Evolutionary conservation across 2,329 filamentous ascomycete genomes (phyloP).

Genomic region (Pseudogymnoascus pannorum): DNA sequence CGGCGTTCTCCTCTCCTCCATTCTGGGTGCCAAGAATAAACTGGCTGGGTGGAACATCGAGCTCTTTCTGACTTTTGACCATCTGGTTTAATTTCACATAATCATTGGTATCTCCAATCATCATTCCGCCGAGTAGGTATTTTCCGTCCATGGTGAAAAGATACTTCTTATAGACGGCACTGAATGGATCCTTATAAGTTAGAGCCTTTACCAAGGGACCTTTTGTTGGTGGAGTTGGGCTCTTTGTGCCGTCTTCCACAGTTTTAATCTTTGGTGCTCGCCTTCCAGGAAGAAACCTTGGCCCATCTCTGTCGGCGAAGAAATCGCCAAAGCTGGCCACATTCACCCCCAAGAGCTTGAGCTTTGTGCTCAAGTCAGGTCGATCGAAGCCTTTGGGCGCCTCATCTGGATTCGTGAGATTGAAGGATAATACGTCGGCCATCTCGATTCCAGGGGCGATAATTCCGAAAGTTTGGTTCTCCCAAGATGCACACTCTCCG

Average conservation of each 20-base stretch:
- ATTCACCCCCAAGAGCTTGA: conserved; percentile 83
- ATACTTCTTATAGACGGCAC: conserved; percentile 88
- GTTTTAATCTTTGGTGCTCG: conserved; percentile 42
- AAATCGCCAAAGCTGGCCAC: conserved; percentile 92
- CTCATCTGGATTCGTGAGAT: conserved; percentile 72
- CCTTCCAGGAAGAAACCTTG: conserved; percentile 62
- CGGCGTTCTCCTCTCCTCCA: conserved; percentile 64
- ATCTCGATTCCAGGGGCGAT: conserved; percentile 89
- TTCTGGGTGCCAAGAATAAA: conserved; percentile 75
- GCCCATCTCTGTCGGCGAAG: conserved; percentile 81
- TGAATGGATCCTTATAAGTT: conserved; percentile 83
- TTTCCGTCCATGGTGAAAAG: conserved; percentile 85
- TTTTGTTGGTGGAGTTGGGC: conserved; percentile 41
- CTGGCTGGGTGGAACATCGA: conserved; percentile 72
- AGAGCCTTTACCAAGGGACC: conserved; percentile 62
- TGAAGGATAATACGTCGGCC: conserved; percentile 87
- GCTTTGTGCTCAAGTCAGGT: conserved; percentile 83
- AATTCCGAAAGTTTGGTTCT: conserved; percentile 77
- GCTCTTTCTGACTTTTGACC: conserved; percentile 73
- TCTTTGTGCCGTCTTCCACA: conserved; percentile 40
- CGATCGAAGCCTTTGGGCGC: conserved; percentile 53
- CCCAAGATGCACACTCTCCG: conserved; percentile 86
- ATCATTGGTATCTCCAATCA: conserved; percentile 88
- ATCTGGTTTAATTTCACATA: conserved; percentile 84
- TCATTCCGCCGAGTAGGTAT: conserved; percentile 89